Evolutionary conservation across 2,329 filamentous ascomycete genomes (phyloP), one percentile per base, ranked within the genome.

Genomic region (Calonectria fujianensis): DNA sequence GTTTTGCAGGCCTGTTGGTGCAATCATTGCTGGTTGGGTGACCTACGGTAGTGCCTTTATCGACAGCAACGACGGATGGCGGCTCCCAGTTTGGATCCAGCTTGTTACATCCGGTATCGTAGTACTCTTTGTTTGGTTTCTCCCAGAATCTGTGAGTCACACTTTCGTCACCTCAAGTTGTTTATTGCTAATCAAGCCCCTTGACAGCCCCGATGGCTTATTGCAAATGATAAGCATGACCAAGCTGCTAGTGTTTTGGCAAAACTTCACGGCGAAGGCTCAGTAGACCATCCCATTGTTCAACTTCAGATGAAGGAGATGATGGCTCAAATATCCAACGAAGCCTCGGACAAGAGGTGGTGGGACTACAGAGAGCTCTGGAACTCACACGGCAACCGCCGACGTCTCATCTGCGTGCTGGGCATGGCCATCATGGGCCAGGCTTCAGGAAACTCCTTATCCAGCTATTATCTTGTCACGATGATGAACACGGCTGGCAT

Each of bases 371-470:
- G 86, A 67, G 87, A 88, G 50, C 86, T 91, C 3, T 88, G 89
- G 84, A 87, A 86, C 80, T 87, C 85, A 4, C 86, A 85, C 66
- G 86, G 86, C 1, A 85, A 88, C 4, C 85, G 87, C 16, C 89
- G 89, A 70, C 87, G 90, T 24, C 86, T 92, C 14, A 84, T 88
- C 50, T 89, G 88, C 76, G 89, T 90, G 41, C 81, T 89, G 4
- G 87, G 86, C 27, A 89, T 91, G 83, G 86, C 88, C 8, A 85
- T 89, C 59, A 90, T 92, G 77, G 88, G 89, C 1, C 90, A 92
- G 80, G 87, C 89, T 73, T 87, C 86, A 6, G 90, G 88, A 6
- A 89, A 90, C 81, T 87, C 86, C 0, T 81, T 89, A 11, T 85
- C 86, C 16, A 86, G 87, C 1, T 91, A 91, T 74, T 86, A 93